Conservation (phyloP, 1,284 basidiomycete species). For the Leccinum colubrinum region DNA sequence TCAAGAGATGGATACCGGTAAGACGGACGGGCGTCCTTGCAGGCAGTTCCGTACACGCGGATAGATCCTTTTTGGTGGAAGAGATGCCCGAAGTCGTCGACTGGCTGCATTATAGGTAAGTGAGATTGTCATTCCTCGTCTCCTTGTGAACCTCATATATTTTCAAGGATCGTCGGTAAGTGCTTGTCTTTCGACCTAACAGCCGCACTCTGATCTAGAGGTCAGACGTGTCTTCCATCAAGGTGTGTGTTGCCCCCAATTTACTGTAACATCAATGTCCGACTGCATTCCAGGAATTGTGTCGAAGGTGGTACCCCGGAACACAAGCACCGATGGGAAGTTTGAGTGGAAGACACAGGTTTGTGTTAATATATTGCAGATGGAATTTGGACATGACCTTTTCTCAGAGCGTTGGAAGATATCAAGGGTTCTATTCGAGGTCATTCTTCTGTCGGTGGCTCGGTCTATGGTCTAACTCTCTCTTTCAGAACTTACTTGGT, state of each 20-base stretch:
- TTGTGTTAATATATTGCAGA: constrained; percentile 32
- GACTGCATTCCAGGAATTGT: constrained; percentile 54
- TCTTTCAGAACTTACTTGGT: constrained; percentile 26
- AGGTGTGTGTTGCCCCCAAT: constrained; percentile 40
- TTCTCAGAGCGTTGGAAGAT: constrained; percentile 69
- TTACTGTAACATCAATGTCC: neutral
- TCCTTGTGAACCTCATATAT: neutral
- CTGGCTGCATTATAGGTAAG: constrained; percentile 77
- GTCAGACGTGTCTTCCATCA: constrained; percentile 77
- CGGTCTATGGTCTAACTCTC: neutral
- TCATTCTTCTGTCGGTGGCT: constrained; percentile 25
- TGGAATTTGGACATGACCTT: neutral
- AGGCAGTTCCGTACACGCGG: constrained; percentile 80
- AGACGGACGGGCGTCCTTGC: constrained; percentile 65
- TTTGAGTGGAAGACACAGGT: constrained; percentile 28
- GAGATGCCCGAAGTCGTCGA: constrained; percentile 76
- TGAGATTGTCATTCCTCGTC: neutral
- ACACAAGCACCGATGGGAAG: constrained; percentile 15
- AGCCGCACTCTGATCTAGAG: neutral
- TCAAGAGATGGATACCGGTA: constrained; percentile 72
- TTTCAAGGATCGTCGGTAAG: constrained; percentile 58
- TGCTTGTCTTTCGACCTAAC: constrained; percentile 8
- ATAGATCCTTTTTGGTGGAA: constrained; percentile 66
- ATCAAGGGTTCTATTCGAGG: constrained; percentile 74
- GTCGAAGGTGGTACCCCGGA: constrained; percentile 67